Evolutionary conservation across 257 asterid species (phyloP).

Genomic region (Solanum etuberosum): DNA sequence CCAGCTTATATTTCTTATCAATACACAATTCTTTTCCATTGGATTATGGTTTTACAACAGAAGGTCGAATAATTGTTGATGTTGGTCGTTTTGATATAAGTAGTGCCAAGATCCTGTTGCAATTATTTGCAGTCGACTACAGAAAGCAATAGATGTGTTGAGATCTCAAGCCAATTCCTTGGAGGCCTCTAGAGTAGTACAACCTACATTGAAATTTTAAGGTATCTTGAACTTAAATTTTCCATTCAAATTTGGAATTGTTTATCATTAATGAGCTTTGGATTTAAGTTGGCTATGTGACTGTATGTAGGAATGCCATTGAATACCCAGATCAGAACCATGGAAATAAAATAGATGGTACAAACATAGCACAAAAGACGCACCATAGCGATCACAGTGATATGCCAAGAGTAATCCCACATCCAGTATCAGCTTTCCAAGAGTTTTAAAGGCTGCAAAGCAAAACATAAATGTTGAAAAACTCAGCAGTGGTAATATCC

Average conservation of each 20-base stretch:
- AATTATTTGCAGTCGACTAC: conserved; percentile 46
- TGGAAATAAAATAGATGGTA: neutral
- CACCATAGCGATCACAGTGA: conserved; percentile 81
- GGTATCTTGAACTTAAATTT: conserved; percentile 22
- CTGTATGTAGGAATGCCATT: conserved; percentile 59
- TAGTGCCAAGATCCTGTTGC: conserved; percentile 57
- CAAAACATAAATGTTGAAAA: neutral
- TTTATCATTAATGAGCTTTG: neutral
- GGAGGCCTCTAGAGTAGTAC: conserved; percentile 30
- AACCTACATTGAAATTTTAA: conserved; percentile 39
- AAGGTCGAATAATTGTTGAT: neutral
- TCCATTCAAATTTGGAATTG: neutral
- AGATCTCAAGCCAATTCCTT: conserved; percentile 44
- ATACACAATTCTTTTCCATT: neutral
- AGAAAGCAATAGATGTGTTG: conserved; percentile 47
- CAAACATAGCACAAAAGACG: conserved; percentile 9
- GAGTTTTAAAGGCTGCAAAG: conserved; percentile 61
- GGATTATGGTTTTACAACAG: neutral
- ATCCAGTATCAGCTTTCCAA: conserved; percentile 80
- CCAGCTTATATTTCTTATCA: neutral
- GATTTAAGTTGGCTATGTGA: neutral
- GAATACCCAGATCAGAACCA: conserved; percentile 40
- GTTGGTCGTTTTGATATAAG: neutral
- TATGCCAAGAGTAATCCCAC: conserved; percentile 83
- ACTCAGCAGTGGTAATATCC: neutral